phyloP scores from a whole-genome alignment of 2,329 filamentous ascomycete genomes.

The Talaromyces funiculosus region DNA sequence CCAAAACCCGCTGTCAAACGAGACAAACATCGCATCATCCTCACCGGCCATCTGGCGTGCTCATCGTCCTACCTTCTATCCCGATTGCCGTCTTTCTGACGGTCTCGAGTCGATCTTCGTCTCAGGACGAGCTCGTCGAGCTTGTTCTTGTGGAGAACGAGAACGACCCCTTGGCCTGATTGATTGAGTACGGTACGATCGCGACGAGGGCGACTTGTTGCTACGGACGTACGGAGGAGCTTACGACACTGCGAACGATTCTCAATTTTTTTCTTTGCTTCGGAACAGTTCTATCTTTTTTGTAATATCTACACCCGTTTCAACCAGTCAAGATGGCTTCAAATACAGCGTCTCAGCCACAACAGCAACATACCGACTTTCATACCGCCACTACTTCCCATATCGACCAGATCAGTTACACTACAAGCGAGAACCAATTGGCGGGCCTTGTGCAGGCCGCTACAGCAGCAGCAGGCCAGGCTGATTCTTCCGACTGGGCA shows the following conservation, averaged over 20 bases:
- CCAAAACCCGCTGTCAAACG: conserved; percentile 23
- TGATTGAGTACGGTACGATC: neutral
- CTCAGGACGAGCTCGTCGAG: neutral
- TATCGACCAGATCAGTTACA: conserved; percentile 32
- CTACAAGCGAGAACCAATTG: conserved; percentile 39
- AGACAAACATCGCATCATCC: conserved; percentile 16
- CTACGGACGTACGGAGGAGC: neutral
- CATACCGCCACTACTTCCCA: conserved; percentile 23
- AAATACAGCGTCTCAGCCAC: conserved; percentile 22
- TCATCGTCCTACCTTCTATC: neutral
- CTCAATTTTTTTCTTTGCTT: neutral
- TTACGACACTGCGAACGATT: neutral
- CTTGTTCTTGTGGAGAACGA: neutral
- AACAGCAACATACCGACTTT: conserved; percentile 27
- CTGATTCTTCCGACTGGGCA: conserved; percentile 36
- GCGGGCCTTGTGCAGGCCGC: conserved; percentile 44
- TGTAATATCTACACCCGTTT: neutral
- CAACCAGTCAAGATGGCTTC: neutral
- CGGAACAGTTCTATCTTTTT: too few species aligned
- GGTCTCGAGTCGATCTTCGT: neutral
- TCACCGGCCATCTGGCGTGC: neutral
- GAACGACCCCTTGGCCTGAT: neutral
- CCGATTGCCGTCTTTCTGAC: neutral
- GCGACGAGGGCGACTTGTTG: neutral
- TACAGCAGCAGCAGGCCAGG: conserved; percentile 39